Percentiles rank a stretch among this genome's conserved stretches.
Conservation (phyloP, 805 yeast genomes). For the Hemisphaericaspora nanyangensis region DNA sequence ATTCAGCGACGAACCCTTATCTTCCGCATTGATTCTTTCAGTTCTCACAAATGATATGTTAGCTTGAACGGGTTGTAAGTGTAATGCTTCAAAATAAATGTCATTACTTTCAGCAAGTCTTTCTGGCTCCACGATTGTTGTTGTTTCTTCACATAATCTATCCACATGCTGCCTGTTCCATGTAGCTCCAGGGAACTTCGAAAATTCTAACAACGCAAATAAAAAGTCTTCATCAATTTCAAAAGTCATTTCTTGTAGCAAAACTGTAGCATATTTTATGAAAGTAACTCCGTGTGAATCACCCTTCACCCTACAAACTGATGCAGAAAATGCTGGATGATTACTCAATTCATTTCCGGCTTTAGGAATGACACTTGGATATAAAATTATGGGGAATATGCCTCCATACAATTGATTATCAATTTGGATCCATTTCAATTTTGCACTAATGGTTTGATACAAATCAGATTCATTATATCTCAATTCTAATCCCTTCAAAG, state of each 20-base stretch:
- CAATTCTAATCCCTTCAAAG: slow-evolving; percentile 75
- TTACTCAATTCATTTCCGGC: slow-evolving; percentile 75
- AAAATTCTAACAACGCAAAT: slow-evolving; percentile 74
- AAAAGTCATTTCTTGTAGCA: slow-evolving; percentile 86
- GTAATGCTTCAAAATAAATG: slow-evolving; percentile 87
- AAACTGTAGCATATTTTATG: slow-evolving; percentile 85
- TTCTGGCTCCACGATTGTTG: slow-evolving; percentile 71
- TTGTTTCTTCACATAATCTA: slow-evolving; percentile 55
- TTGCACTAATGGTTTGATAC: slow-evolving; percentile 74
- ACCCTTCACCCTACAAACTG: slow-evolving; percentile 80
- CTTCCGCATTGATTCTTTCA: slow-evolving; percentile 68
- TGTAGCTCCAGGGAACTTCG: slow-evolving; percentile 77
- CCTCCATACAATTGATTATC: slow-evolving; percentile 92
- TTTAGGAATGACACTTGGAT: slow-evolving; percentile 87
- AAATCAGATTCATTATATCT: slow-evolving; percentile 79
- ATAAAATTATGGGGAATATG: slow-evolving; percentile 79
- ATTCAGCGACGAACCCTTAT: slow-evolving; percentile 54
- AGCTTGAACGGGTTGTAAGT: slow-evolving; percentile 85
- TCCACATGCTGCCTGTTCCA: slow-evolving; percentile 52
- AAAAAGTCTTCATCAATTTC: slow-evolving; percentile 94
- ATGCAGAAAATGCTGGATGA: slow-evolving; percentile 88
- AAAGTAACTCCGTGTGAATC: slow-evolving; percentile 86
- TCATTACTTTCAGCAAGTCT: slow-evolving; percentile 57
- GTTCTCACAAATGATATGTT: slow-evolving; percentile 90
- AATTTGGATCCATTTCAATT: slow-evolving; percentile 90